Conservation (phyloP, 129 eudicot genomes). For the Dittrichia graveolens region DNA sequence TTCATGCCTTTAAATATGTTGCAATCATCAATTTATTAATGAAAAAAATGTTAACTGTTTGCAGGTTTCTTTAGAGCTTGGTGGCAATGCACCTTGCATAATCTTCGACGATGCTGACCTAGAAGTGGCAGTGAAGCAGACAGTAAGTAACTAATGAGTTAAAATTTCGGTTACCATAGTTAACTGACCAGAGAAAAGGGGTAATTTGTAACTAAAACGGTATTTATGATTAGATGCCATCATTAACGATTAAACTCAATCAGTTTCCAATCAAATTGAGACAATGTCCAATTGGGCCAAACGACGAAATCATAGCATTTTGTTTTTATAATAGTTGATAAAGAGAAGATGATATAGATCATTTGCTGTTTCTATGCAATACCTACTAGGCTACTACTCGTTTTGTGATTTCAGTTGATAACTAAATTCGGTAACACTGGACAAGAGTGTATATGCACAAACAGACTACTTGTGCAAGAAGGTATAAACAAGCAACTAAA, state of each 20-base stretch:
- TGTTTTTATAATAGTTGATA: too few relatives aligned
- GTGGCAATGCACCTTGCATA: slow-evolving; percentile 98
- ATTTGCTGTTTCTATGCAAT: too few relatives aligned
- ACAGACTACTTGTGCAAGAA: slow-evolving; percentile 91
- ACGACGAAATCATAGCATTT: too few relatives aligned
- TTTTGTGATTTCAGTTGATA: slow-evolving; percentile 56
- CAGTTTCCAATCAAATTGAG: too few relatives aligned
- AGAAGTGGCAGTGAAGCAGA: slow-evolving; percentile 83
- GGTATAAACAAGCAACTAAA: slow-evolving; percentile 43
- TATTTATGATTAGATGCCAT: too few relatives aligned
- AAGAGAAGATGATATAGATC: too few relatives aligned
- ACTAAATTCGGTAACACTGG: slow-evolving; percentile 85
- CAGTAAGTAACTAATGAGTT: slow-evolving; percentile 51
- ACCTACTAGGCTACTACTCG: too few relatives aligned
- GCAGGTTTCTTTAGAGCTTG: slow-evolving; percentile 20
- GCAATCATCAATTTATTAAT: neutral
- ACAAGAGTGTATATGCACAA: slow-evolving; percentile 90
- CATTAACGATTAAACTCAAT: too few relatives aligned
- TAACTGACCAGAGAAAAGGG: neutral
- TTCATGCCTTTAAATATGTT: neutral
- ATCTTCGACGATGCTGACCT: slow-evolving; percentile 95
- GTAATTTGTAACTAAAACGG: neutral
- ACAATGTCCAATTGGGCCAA: too few relatives aligned
- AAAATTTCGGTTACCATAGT: too few relatives aligned
- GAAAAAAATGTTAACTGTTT: too few relatives aligned